phyloP scores from a whole-genome alignment of 176 grass and related monocot genomes.

The Oryza meridionalis region DNA sequence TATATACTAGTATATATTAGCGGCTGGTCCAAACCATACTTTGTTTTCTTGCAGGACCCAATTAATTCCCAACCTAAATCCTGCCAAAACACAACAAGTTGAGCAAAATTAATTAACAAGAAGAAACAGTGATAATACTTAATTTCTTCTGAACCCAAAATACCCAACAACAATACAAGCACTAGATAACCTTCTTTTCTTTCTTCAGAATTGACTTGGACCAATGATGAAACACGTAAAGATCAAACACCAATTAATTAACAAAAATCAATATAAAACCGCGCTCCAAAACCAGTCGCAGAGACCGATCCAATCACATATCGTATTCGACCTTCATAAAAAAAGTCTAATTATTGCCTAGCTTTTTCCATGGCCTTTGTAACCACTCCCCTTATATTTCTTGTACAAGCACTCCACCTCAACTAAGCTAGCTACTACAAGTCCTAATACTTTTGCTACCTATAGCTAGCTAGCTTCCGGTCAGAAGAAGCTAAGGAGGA shows the following conservation, averaged over 20 bases:
- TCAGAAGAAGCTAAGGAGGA: slow-evolving; percentile 44
- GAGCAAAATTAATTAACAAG: slow-evolving; percentile 6
- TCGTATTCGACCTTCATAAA: slow-evolving; percentile 47
- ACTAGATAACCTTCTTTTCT: not conserved
- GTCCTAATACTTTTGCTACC: slow-evolving; percentile 31
- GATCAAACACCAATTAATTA: not conserved
- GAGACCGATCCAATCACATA: slow-evolving; percentile 35
- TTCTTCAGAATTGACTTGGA: slow-evolving; percentile 15
- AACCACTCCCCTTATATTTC: slow-evolving; percentile 72
- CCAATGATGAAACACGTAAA: not conserved
- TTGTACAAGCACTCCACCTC: slow-evolving; percentile 61
- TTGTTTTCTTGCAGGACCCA: not conserved
- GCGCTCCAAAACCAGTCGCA: slow-evolving; percentile 5
- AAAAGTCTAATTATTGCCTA: slow-evolving; percentile 56
- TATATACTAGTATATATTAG: not conserved
- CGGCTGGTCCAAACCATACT: not conserved
- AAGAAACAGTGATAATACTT: not conserved
- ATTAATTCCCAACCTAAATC: slow-evolving; percentile 17
- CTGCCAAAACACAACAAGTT: not conserved
- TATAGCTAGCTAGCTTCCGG: slow-evolving; percentile 34
- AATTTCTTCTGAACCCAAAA: not conserved
- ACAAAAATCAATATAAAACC: slow-evolving; percentile 21
- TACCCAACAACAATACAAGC: not conserved
- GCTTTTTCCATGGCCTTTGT: slow-evolving; percentile 51
- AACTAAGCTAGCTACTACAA: slow-evolving; percentile 25